phyloP scores from a whole-genome alignment of 2,329 filamentous ascomycete genomes.

The Bertia moriformis region DNA sequence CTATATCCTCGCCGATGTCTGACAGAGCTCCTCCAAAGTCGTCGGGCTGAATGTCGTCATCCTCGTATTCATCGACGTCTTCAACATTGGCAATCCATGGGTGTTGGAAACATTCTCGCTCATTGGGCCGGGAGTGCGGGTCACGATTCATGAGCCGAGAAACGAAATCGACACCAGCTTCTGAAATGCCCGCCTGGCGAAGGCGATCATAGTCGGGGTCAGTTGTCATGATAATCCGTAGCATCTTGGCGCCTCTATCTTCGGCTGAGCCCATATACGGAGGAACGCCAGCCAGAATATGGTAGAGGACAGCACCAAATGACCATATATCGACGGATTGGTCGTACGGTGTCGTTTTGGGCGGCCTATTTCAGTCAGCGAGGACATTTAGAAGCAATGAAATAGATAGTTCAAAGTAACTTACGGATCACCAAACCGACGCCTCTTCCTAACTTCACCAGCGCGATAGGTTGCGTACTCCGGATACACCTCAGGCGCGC shows the following conservation, averaged over 20 bases:
- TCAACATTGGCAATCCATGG: neutral
- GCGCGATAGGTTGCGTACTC: neutral
- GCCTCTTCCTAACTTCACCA: neutral
- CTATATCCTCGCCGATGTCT: neutral
- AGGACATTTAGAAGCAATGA: slow-evolving; percentile 12
- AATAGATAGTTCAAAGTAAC: neutral
- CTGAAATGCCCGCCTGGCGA: neutral
- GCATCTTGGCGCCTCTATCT: neutral
- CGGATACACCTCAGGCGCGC: slow-evolving; percentile 56
- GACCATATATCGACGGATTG: slow-evolving; percentile 60
- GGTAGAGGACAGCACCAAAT: slow-evolving; percentile 51
- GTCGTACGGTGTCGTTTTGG: slow-evolving; percentile 31
- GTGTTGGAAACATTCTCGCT: neutral
- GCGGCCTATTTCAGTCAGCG: slow-evolving; percentile 22
- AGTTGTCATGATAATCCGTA: slow-evolving; percentile 1
- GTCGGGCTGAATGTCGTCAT: neutral
- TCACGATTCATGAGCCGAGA: neutral
- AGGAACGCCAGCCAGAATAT: slow-evolving; percentile 39
- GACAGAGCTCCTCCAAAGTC: neutral
- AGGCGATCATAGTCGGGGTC: neutral
- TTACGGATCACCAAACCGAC: slow-evolving; percentile 1
- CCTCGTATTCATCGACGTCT: slow-evolving; percentile 1
- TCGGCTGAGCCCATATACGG: slow-evolving; percentile 21
- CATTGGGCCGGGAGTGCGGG: neutral
- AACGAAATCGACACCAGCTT: slow-evolving; percentile 1